A percentile compares a stretch with the other conserved stretches of the same genome.
Evolutionary conservation across 805 yeast species (phyloP).

Genomic region (Ogataea zsoltii): DNA sequence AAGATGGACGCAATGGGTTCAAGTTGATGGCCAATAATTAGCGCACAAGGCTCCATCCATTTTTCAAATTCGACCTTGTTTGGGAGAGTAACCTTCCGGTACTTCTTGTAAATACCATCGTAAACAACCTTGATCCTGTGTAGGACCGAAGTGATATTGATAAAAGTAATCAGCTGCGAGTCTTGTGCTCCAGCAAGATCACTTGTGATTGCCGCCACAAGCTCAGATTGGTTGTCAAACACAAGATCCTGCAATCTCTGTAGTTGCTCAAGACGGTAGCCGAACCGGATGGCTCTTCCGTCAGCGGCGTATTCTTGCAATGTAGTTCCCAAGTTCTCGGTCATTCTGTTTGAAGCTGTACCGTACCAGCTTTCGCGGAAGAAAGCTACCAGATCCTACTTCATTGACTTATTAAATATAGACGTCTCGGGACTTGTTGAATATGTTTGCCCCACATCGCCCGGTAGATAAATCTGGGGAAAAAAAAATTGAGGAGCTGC

Average conservation of each 20-base stretch:
- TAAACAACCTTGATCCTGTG: neutral
- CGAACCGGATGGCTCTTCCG: constrained; percentile 11
- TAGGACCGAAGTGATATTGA: constrained; percentile 7
- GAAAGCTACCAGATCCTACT: too few relatives aligned
- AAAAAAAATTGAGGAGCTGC: neutral
- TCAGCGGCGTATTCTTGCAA: constrained; percentile 8
- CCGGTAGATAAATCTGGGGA: neutral
- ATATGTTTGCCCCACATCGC: constrained; percentile 4
- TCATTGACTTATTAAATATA: too few relatives aligned
- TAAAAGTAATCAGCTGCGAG: neutral
- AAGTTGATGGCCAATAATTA: constrained; percentile 5
- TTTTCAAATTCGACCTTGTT: constrained; percentile 4
- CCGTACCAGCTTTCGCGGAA: too few relatives aligned
- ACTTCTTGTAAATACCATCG: neutral
- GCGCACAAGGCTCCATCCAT: constrained; percentile 10
- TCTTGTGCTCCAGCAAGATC: constrained; percentile 1
- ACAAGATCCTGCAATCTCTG: constrained; percentile 10
- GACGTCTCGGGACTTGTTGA: too few relatives aligned
- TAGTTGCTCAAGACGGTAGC: constrained; percentile 9
- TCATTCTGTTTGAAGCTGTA: too few relatives aligned
- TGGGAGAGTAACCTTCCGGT: constrained; percentile 4
- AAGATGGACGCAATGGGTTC: constrained; percentile 10
- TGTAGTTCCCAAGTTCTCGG: neutral
- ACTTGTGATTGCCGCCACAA: neutral
- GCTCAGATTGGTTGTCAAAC: constrained; percentile 7